Evolutionary conservation across 192 early-diverging fungal species (phyloP).

Genomic region (Hyaloraphidium curvatum): DNA sequence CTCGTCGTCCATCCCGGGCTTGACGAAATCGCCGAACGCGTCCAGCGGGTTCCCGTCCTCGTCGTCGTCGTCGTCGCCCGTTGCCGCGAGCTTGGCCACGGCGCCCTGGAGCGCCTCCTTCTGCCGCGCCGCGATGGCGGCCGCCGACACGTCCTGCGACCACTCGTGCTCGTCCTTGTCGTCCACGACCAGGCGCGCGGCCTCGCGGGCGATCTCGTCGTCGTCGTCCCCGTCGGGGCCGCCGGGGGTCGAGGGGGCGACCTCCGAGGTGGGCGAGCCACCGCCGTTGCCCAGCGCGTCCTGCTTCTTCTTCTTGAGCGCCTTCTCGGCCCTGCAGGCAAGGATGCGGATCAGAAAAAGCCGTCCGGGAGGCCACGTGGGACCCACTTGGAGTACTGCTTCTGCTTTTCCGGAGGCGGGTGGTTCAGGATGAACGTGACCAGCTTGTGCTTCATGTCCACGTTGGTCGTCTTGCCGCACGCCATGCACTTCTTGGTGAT

Average conservation of each 20-base stretch:
- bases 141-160: conserved; percentile 51
- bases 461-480: conserved; percentile 64
- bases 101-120: conserved; percentile 38
- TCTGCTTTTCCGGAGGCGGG: conserved; percentile 42
- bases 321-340: conserved; percentile 4
- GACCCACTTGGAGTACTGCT: conserved; percentile 25
- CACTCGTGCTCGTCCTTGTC: conserved; percentile 62
- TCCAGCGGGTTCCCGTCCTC: conserved; percentile 57
- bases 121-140: conserved; percentile 54
- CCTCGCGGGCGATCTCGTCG: conserved; percentile 39
- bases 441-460: conserved; percentile 77
- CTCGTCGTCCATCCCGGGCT: conserved; percentile 25
- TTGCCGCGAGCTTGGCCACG: conserved; percentile 16
- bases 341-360: background rate
- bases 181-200: conserved; percentile 26
- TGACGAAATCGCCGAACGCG: conserved; percentile 57
- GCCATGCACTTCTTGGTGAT: conserved; percentile 73
- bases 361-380: conserved; percentile 8
- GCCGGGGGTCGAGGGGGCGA: conserved; percentile 21
- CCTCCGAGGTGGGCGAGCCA: conserved; percentile 16
- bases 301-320: conserved; percentile 22
- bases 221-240: conserved; percentile 24
- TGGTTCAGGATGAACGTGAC: conserved; percentile 81
- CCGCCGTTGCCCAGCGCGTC: conserved; percentile 24
- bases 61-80: conserved; percentile 10